Percentiles rank a stretch among this genome's conserved stretches.
phyloP scores from a whole-genome alignment of 2,329 filamentous ascomycete species.

The Aspergillus sp. region DNA sequence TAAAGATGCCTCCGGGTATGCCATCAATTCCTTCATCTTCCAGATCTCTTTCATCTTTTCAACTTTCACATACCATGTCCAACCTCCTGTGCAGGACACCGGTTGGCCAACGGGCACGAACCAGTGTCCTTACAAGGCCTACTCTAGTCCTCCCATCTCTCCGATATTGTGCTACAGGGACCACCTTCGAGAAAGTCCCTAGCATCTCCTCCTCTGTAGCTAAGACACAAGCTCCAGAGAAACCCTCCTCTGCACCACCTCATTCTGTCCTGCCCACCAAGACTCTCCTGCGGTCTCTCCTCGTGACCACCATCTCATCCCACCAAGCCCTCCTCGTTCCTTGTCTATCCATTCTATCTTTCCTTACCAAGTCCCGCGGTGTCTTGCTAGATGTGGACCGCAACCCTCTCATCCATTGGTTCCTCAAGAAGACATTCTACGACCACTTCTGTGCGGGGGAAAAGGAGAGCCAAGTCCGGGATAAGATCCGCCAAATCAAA shows the following conservation, averaged over 20 bases:
- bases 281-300: slow-evolving; percentile 42
- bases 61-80: background rate
- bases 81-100: background rate
- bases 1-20: background rate
- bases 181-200: background rate
- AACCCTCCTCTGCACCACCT: background rate
- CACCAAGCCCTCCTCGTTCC: slow-evolving; percentile 63
- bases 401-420: slow-evolving; percentile 68
- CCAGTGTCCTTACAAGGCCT: background rate
- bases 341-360: slow-evolving; percentile 59
- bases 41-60: background rate
- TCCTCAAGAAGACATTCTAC: slow-evolving; percentile 71
- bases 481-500: slow-evolving; percentile 67
- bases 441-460: slow-evolving; percentile 89
- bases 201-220: background rate
- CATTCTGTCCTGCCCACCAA: background rate
- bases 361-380: slow-evolving; percentile 3
- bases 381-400: slow-evolving; percentile 68
- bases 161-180: background rate
- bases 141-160: background rate
- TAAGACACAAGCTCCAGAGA: background rate
- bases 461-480: slow-evolving; percentile 63
- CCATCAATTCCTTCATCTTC: background rate
- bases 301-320: slow-evolving; percentile 52
- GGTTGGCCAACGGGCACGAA: background rate